Evolutionary conservation across 208 protist genomes (phyloP), one percentile per base, ranked within the genome.

Genomic region (Trypanosoma vivax): DNA sequence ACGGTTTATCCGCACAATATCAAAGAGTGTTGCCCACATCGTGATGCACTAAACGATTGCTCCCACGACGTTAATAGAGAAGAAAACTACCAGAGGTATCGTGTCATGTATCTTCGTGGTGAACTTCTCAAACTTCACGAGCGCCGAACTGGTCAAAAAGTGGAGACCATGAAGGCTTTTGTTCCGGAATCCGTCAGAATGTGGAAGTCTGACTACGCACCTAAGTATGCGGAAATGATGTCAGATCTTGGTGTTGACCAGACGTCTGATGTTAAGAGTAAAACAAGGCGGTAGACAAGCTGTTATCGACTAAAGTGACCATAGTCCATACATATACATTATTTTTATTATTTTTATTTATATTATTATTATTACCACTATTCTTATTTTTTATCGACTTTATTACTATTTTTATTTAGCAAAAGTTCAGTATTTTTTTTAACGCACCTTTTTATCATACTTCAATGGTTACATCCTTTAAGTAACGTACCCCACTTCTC

Each of bases 161-260:
- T 93, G 77, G 86, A 93, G 51, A 52, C 66, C 1, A 77, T 88
- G 47, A 93, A 93, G 62, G 62, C 64, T 19, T 51, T 60, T 31
- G 81, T 74, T 11, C 86, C 86, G 14, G 82, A 87, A 42, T 57
- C 80, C 7, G 84, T 92, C 59, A 71, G 73, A 2, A 34, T 62
- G 2, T 92, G 79, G 78, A 92, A 88, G 57, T 51, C 75, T 18
- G 84, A 92, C 45, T 92, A 92, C 47, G 84, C 80, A 29, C 80
- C 79, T 21, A 88, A 87, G 60, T 92, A 89, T 47, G 77, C 76
- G 7, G 75, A 92, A 10, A 82, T 87, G 72, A 92, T 92, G 84
- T 67, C 74, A 45, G 78, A 92, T 30, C 50, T 85, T 25, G 70
- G 72, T n/a, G 50, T 51, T 11, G 42, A 60, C n/a, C 42, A 47